Base-by-base conservation (phyloP, 805 yeast genomes). In the Candida arabinofermentans region DNA sequence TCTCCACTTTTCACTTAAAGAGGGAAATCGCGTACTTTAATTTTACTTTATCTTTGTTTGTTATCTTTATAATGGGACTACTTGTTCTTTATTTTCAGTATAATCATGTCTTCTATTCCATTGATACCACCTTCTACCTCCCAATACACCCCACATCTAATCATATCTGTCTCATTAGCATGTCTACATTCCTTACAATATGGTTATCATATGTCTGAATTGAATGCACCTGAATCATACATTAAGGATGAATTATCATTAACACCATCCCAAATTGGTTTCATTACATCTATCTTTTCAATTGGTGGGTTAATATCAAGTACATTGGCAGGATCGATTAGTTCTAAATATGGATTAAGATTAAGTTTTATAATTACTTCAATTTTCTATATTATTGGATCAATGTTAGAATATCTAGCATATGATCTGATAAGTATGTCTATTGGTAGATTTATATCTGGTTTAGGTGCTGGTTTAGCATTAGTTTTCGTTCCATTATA, bases 161-260 rank as follows among this genome's bases (percentile, higher is more conserved):
- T 79, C 2, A 41, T 62, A 8, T 63, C 79, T 2, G 75, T 77
- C 2, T 56, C 72, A 1, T 77, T 85, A 10, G 79, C 82, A 5
- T 85, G 95, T 50, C 56, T 88, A 19, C 89, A 90, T 2, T 78
- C 95, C 2, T 68, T 90, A 10, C 97, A 89, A 61, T 93, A 83
- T 61, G 99, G 99, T 1, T 88, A 86, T 61, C 98, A 93, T 60
- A 82, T 91, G 83, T 83, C 96, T 1, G 97, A 90, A 61, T 71
- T 91, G 59, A 91, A 91, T 64, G 95, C 96, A 6, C 96, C 97
- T 0, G 85, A 84, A 43, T 72, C 75, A 12, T 75, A 77, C 24
- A 69, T 88, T 17, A 47, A 51, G 33, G 8, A 24, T 8, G 43
- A 48, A 4, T 31, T 61, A 17, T 32, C 26, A 0, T 37, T 61